These are phyloP conservation scores for Phaeosphaeriaceae sp. DNA, from an alignment of 2,329 filamentous ascomycete genomes.

Conservation along the genomic window DNA sequence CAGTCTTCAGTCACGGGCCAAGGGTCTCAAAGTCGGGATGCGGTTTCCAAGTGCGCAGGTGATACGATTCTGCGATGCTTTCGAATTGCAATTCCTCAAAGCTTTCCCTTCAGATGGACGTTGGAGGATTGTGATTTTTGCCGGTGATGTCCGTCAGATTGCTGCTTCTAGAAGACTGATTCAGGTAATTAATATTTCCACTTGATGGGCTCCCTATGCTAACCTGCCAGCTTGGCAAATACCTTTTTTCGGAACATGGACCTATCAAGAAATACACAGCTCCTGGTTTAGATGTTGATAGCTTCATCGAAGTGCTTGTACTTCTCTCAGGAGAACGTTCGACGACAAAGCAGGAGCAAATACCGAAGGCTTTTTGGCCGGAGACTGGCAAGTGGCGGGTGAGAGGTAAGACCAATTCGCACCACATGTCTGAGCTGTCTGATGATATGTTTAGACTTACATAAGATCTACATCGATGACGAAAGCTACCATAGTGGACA, in stretches of 20 bases:
- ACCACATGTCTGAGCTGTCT: background rate
- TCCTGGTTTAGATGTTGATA: background rate
- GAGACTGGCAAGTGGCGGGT: conserved; percentile 1
- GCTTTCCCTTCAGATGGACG: background rate
- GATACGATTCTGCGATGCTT: conserved; percentile 1
- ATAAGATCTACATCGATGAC: conserved; percentile 1
- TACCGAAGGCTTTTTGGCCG: background rate
- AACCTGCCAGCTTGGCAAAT: conserved; percentile 1
- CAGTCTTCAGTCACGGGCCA: background rate
- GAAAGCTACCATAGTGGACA: background rate
- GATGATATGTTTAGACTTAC: background rate
- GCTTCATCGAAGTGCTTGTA: conserved; percentile 1
- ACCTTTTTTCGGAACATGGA: background rate
- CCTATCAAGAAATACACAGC: background rate
- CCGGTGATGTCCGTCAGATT: background rate
- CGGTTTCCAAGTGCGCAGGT: background rate
- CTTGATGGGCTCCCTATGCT: background rate
- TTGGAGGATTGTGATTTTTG: conserved; percentile 1
- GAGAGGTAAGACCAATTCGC: conserved; percentile 1
- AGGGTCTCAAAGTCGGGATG: background rate
- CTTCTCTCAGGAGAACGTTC: conserved; percentile 1
- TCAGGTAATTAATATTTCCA: background rate
- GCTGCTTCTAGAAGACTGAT: background rate
- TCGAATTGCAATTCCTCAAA: background rate
- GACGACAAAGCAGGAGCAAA: background rate